These are phyloP conservation scores for Xylaria flabelliformis DNA, from an alignment of 495 filamentous ascomycete genomes.

Conservation along the genomic window DNA sequence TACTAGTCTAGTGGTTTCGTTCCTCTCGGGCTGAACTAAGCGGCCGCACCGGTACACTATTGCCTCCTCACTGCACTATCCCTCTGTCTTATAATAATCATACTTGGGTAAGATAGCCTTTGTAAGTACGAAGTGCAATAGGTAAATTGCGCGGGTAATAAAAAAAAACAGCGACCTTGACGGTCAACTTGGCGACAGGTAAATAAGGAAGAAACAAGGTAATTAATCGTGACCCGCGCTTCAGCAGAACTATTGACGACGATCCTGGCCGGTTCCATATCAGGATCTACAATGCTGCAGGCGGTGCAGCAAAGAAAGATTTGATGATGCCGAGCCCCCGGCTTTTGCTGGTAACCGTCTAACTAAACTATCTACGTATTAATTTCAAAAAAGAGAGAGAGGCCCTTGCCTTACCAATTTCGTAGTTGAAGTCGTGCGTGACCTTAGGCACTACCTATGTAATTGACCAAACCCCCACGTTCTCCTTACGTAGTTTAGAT, in stretches of 20 bases:
- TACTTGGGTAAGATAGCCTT: background rate
- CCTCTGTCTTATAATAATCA: background rate
- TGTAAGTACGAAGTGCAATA: too few species aligned
- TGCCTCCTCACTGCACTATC: background rate
- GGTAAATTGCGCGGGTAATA: too few species aligned
- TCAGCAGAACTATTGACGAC: constrained; percentile 23
- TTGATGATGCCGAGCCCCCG: constrained; percentile 17
- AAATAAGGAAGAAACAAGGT: background rate
- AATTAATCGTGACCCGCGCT: constrained; percentile 17
- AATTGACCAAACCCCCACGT: constrained; percentile 1
- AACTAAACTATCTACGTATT: background rate
- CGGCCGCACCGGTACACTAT: background rate
- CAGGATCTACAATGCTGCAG: constrained; percentile 3
- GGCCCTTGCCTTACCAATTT: constrained; percentile 21
- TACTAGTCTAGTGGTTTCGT: background rate
- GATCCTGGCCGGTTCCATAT: constrained; percentile 22
- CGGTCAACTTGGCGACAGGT: background rate
- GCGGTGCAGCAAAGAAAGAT: background rate
- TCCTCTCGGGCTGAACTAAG: background rate
- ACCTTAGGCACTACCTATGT: too few species aligned
- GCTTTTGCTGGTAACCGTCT: constrained; percentile 8
- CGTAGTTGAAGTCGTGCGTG: background rate
- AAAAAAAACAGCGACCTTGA: background rate
- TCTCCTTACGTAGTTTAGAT: background rate
- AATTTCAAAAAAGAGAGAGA: constrained; percentile 15